Conservation (phyloP, 1,284 basidiomycete genomes). For the Filobasidium uniguttulatum region DNA sequence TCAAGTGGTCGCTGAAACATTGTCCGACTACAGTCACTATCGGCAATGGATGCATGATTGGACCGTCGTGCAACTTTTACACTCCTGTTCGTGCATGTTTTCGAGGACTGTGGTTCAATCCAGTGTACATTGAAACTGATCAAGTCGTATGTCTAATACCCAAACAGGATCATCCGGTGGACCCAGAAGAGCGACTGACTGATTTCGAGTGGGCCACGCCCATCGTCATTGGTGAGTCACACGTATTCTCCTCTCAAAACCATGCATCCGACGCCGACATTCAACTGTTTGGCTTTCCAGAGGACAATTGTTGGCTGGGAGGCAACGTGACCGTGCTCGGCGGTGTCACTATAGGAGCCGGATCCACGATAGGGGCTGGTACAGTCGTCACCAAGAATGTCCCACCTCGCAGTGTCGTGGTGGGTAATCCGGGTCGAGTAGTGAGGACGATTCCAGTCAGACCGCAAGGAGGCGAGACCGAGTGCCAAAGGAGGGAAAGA, state of each 20-base stretch:
- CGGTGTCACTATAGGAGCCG: conserved; percentile 41
- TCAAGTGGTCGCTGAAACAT: no score
- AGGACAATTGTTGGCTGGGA: conserved; percentile 38
- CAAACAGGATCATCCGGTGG: conserved; percentile 35
- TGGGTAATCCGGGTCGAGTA: conserved; percentile 40
- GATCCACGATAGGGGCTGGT: conserved; percentile 40
- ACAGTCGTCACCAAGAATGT: conserved; percentile 40
- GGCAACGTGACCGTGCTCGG: conserved; percentile 38
- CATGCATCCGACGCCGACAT: no score
- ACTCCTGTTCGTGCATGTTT: conserved; percentile 31
- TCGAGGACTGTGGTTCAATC: conserved; percentile 27
- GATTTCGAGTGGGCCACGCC: conserved; percentile 33
- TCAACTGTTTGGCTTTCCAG: no score
- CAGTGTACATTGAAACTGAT: background rate
- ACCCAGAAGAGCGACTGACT: conserved; percentile 32
- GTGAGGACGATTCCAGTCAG: conserved; percentile 32
- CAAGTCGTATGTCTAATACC: no score
- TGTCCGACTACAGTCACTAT: conserved; percentile 3
- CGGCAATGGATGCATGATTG: background rate
- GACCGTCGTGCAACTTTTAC: conserved; percentile 1
- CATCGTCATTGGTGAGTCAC: conserved; percentile 29
- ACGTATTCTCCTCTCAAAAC: no score
- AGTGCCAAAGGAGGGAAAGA: background rate
- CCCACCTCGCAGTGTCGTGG: conserved; percentile 35
- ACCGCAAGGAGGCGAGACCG: conserved; percentile 17